These are phyloP conservation scores for Calonectria leucothoes DNA, from an alignment of 2,329 filamentous ascomycete species.

Conservation along the genomic window DNA sequence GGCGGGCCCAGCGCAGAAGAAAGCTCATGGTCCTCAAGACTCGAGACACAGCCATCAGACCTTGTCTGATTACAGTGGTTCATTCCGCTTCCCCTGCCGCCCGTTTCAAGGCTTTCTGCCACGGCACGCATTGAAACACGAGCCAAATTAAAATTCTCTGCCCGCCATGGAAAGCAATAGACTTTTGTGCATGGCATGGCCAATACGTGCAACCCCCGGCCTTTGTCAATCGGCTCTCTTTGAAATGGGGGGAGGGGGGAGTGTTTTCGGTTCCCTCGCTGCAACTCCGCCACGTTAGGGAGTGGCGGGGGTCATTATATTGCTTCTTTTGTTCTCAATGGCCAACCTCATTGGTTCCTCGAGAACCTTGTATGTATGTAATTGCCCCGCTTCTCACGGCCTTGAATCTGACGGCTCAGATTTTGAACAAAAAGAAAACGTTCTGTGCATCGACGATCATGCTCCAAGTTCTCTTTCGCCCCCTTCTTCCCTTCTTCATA, in stretches of 20 bases:
- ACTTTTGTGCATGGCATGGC: neutral
- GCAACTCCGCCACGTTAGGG: slow-evolving; percentile 19
- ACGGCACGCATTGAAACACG: slow-evolving; percentile 4
- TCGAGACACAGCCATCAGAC: slow-evolving; percentile 21
- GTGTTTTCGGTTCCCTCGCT: slow-evolving; percentile 22
- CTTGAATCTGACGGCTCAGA: slow-evolving; percentile 25
- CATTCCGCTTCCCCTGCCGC: slow-evolving; percentile 8
- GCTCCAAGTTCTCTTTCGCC: neutral
- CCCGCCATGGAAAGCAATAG: neutral
- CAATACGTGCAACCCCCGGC: neutral
- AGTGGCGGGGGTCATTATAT: slow-evolving; percentile 34
- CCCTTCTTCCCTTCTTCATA: neutral
- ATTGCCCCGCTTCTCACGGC: slow-evolving; percentile 26
- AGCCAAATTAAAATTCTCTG: neutral
- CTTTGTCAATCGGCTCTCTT: neutral
- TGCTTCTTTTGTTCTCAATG: slow-evolving; percentile 42
- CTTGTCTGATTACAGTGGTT: slow-evolving; percentile 20
- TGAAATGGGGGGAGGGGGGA: neutral
- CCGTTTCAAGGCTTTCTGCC: slow-evolving; percentile 13
- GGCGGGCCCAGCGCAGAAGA: neutral
- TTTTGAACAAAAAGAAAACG: slow-evolving; percentile 1
- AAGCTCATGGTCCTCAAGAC: neutral
- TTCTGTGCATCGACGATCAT: neutral
- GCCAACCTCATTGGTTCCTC: slow-evolving; percentile 36
- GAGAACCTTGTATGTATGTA: too few species aligned